phyloP scores from a whole-genome alignment of 768 basidiomycete genomes.

The Calvatia gigantea region DNA sequence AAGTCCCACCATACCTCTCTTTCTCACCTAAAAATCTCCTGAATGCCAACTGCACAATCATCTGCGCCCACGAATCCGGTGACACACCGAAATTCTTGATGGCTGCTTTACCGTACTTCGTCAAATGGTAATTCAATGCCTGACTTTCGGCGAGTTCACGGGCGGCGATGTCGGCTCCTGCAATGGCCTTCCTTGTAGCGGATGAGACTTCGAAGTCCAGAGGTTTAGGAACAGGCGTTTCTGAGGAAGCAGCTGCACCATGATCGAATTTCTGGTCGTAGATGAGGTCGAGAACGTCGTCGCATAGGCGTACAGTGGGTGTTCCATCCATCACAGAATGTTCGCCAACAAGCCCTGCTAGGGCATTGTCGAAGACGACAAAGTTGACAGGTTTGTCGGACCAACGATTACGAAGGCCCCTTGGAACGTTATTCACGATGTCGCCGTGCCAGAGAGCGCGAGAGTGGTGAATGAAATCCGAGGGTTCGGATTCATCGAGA shows the following conservation, averaged over 20 bases:
- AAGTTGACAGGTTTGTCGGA: conserved; percentile 90
- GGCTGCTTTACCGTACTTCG: conserved; percentile 78
- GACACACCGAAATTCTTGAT: conserved; percentile 89
- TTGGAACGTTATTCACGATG: conserved; percentile 37
- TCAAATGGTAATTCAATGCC: conserved; percentile 56
- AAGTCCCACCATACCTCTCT: conserved; percentile 73
- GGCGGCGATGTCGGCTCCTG: conserved; percentile 50
- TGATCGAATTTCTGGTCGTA: conserved; percentile 63
- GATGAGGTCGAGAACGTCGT: conserved; percentile 62
- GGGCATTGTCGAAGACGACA: conserved; percentile 78
- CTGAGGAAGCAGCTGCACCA: conserved; percentile 30
- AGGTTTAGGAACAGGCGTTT: conserved; percentile 37
- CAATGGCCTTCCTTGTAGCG: conserved; percentile 47
- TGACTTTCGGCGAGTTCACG: conserved; percentile 60
- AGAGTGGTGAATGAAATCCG: conserved; percentile 53
- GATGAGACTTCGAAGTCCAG: conserved; percentile 63
- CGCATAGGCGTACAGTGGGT: conserved; percentile 70
- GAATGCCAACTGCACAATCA: conserved; percentile 89
- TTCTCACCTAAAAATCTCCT: conserved; percentile 56
- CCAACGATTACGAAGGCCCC: conserved; percentile 75
- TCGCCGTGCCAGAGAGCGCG: conserved; percentile 83
- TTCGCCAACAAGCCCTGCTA: conserved; percentile 89
- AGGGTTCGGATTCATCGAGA: conserved; percentile 63
- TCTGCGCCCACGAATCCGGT: conserved; percentile 93
- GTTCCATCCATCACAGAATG: conserved; percentile 92